Base-by-base conservation (phyloP, 1,284 basidiomycete genomes). In the Blastosporella zonata region DNA sequence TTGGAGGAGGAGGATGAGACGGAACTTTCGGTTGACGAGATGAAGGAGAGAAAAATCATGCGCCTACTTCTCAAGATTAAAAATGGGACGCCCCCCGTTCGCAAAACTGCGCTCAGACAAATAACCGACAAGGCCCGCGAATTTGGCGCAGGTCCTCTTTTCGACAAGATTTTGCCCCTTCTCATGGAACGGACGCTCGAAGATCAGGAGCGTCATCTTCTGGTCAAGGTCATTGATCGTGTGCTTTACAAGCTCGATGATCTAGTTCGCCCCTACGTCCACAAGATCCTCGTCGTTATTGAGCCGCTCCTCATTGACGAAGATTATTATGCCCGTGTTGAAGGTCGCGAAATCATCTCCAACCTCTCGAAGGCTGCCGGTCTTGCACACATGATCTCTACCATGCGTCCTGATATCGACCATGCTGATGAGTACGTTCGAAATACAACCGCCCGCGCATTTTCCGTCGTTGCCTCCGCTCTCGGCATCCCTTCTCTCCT, bases 41-140 rank as follows among this genome's bases (percentile, higher is more conserved):
- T 98, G 79, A 99, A 99, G 73, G 97, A 99, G 72, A 84, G 95
- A 63, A 98, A 98, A 72, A 99, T 99, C 62, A 98, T 99, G 95
- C 87, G 95, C n/a, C 73, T 99, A n/a, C 74, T 99, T 40, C 81
- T 99, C 61, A 99, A 99, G 73, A 99, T 99, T 72, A 99, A 99
- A 78, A 99, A 99, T 67, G 97, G 97, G 40, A 98, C 96, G 1
- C 97, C 97, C 25, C 95, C 96, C 7, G 95, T 98, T 56, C 86
- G 97, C 54, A 99, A 99, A 72, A 94, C 95, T 1, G 97, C 97
- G 8, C 82, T 99, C 38, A 84, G 96, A 47, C 95, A 98, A 67
- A 98, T 99, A 64, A 97, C 95, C n/a, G 97, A 99, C 77, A 97
- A 97, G 67, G 97, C 97, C 54, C 88, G 96, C 59, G 94, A 99